phyloP scores from a whole-genome alignment of 2,329 filamentous ascomycete species.

The Aspergillus oerlinghausenensis region DNA sequence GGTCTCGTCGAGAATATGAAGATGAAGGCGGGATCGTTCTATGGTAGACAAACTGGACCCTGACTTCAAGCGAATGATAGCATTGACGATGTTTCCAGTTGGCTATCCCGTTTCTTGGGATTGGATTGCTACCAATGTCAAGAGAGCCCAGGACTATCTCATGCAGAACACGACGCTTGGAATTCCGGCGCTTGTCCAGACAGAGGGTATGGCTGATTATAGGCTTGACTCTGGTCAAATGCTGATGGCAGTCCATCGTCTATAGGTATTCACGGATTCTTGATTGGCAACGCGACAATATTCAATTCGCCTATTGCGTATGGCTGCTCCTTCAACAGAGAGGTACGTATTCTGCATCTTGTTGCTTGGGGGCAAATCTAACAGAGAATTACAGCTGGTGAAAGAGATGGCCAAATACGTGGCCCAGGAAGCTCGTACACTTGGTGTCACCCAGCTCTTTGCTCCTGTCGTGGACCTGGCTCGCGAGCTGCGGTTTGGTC shows the following conservation, averaged over 20 bases:
- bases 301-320: slow-evolving; percentile 74
- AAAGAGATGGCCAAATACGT: slow-evolving; percentile 64
- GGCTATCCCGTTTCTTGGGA: slow-evolving; percentile 62
- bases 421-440: slow-evolving; percentile 59
- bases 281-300: slow-evolving; percentile 69
- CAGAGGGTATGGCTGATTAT: slow-evolving; percentile 49
- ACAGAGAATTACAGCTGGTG: slow-evolving; percentile 41
- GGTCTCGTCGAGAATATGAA: slow-evolving; percentile 65
- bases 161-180: slow-evolving; percentile 62
- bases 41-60: slow-evolving; percentile 31
- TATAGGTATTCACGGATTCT: slow-evolving; percentile 60
- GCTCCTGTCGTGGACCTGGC: slow-evolving; percentile 67
- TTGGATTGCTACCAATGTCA: slow-evolving; percentile 59
- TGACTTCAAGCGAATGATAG: neutral
- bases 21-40: slow-evolving; percentile 64
- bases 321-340: slow-evolving; percentile 66
- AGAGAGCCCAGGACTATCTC: slow-evolving; percentile 64
- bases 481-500: slow-evolving; percentile 65
- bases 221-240: neutral
- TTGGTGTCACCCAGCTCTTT: slow-evolving; percentile 71
- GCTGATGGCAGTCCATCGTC: neutral
- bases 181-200: slow-evolving; percentile 69
- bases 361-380: neutral
- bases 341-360: slow-evolving; percentile 21
- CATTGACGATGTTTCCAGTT: slow-evolving; percentile 37